Base-by-base conservation (phyloP, 805 yeast species). In the Pichia insulana region DNA sequence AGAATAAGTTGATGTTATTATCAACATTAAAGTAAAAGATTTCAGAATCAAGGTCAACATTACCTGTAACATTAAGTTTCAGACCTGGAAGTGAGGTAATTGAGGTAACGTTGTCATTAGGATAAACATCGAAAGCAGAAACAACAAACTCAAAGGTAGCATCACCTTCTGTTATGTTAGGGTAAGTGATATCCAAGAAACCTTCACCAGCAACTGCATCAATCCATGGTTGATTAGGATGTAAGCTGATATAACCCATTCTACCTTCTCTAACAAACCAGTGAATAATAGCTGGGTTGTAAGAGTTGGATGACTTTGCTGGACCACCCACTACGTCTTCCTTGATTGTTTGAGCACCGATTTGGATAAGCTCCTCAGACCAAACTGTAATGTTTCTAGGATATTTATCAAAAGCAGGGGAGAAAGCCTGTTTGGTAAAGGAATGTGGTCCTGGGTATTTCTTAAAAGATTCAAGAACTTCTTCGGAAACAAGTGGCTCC, bases 181-280 rank as follows among this genome's bases (percentile, higher is more conserved):
- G 30, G 13, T 20, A 35, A n/a, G 30, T 35, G 17, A 35, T 12
- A 35, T 35, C 38, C 22, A 35, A 35, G 30, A 13, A 35, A 10
- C 30, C 38, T 13, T 35, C 38, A 35, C 38, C 38, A 22, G 38
- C 38, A 25, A 25, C 30, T 9, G 38, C 30, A 20, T 35, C 30
- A 28, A 35, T 35, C 30, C 30, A 20, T n/a, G 38, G 38, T 13
- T 35, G 38, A n/a, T 27, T 19, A 20, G 38, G 22, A 25, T 19
- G 30, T 12, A 22, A 25, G 13, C 30, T 35, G 17, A 35, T 25
- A 13, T 25, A 35, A 9, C 38, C 38, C 16, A 12, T n/a, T 35
- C 38, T 35, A 22, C 38, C 30, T 22, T 35, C 30, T 22, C 38
- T 35, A 17, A 35, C 38, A 35, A 35, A 35, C 38, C 38, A 35